phyloP scores from a whole-genome alignment of 2,329 filamentous ascomycete genomes.

The Colletotrichum magnum region DNA sequence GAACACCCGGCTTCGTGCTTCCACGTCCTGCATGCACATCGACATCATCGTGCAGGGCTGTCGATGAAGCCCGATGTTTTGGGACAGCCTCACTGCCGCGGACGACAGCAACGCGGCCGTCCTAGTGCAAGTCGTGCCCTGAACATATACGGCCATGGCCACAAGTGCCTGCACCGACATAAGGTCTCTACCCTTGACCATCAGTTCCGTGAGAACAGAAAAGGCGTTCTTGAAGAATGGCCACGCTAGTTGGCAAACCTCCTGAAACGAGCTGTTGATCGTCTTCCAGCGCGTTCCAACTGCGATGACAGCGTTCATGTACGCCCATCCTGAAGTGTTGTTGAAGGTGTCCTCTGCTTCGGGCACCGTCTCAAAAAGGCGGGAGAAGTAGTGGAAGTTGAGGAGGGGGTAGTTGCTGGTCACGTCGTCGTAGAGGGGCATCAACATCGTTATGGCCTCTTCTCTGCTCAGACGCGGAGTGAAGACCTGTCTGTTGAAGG shows the following conservation, averaged over 20 bases:
- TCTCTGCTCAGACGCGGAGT: conserved; percentile 31
- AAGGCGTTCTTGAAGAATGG: conserved; percentile 39
- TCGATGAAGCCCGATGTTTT: conserved; percentile 37
- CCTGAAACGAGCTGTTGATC: conserved; percentile 29
- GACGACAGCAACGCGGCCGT: conserved; percentile 30
- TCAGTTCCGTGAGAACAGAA: conserved; percentile 26
- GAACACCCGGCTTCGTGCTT: conserved; percentile 36
- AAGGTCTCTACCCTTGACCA: conserved; percentile 25
- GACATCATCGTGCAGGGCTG: conserved; percentile 30
- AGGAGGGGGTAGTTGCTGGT: conserved; percentile 27
- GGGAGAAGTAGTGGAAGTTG: conserved; percentile 32
- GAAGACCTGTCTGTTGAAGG: conserved; percentile 34
- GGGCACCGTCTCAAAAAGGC: conserved; percentile 22
- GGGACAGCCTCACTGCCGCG: conserved; percentile 25
- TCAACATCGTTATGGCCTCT: conserved; percentile 28
- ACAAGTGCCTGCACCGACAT: conserved; percentile 34
- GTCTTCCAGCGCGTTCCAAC: conserved; percentile 31
- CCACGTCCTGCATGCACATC: conserved; percentile 25
- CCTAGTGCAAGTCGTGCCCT: conserved; percentile 30
- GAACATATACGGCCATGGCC: conserved; percentile 37
- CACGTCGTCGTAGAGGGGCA: conserved; percentile 33
- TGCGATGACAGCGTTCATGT: conserved; percentile 28
- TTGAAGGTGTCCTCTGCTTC: conserved; percentile 28
- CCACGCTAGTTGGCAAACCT: conserved; percentile 35
- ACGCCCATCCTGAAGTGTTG: conserved; percentile 37